Percentiles rank a stretch among this genome's conserved stretches.
phyloP scores from a whole-genome alignment of 2,329 filamentous ascomycete genomes.

The Talaromyces sp. region DNA sequence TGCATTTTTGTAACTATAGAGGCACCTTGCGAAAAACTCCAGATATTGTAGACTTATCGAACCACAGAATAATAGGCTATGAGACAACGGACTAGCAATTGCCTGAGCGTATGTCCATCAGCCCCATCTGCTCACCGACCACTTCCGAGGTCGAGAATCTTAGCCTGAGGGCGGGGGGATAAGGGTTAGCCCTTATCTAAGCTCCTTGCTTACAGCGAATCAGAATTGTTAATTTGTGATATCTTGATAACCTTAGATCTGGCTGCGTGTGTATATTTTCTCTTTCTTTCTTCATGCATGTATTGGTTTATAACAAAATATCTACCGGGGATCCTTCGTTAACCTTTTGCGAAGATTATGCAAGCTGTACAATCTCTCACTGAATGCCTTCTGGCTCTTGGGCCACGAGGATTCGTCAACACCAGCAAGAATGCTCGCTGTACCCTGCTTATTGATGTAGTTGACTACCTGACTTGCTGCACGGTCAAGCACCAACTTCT shows the following conservation, averaged over 20 bases:
- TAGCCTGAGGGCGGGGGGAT: slow-evolving; percentile 15
- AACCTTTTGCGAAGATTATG: slow-evolving; percentile 51
- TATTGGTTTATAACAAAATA: background rate
- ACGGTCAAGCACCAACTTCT: slow-evolving; percentile 28
- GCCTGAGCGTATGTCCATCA: background rate
- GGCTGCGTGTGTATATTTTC: background rate
- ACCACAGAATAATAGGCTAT: background rate
- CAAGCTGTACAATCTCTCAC: slow-evolving; percentile 46
- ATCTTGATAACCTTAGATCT: background rate
- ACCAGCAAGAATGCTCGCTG: slow-evolving; percentile 25
- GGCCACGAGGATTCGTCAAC: slow-evolving; percentile 31
- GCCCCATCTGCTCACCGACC: background rate
- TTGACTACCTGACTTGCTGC: slow-evolving; percentile 22
- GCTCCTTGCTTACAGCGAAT: background rate
- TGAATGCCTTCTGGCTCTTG: slow-evolving; percentile 37
- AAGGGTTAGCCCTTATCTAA: slow-evolving; percentile 17
- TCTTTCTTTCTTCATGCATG: background rate
- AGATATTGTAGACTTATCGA: no score
- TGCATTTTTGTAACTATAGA: slow-evolving; percentile 51
- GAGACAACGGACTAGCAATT: background rate
- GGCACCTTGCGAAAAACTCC: no score
- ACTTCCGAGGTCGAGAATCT: slow-evolving; percentile 5
- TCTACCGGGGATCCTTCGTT: slow-evolving; percentile 12
- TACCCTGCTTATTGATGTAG: slow-evolving; percentile 32
- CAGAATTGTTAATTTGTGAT: background rate